Evolutionary conservation across 2,329 filamentous ascomycete species (phyloP).

Genomic region (Diplodia intermedia): DNA sequence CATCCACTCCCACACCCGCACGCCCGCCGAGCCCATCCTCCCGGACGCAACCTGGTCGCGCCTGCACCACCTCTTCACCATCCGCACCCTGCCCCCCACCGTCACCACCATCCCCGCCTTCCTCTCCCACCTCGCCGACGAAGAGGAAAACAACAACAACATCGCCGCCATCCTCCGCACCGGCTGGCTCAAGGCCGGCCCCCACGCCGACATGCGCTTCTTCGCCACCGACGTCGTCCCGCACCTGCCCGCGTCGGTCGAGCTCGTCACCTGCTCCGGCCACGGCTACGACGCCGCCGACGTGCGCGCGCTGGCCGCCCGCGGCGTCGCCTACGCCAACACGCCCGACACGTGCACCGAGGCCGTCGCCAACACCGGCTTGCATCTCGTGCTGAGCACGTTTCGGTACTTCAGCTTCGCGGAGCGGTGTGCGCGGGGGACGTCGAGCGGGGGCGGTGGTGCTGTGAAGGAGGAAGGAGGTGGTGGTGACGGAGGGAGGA

Average conservation of each 20-base stretch:
- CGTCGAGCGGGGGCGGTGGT: no score
- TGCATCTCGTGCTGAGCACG: constrained; percentile 71
- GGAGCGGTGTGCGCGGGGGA: constrained; percentile 60
- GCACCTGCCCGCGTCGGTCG: background rate
- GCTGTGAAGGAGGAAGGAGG: background rate
- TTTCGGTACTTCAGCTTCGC: constrained; percentile 74
- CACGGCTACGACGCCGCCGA: constrained; percentile 21
- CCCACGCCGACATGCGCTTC: background rate
- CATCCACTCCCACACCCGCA: constrained; percentile 11
- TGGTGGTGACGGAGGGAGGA: background rate
- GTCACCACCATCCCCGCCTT: background rate
- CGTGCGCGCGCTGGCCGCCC: background rate
- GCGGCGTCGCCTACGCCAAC: constrained; percentile 74
- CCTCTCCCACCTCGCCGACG: background rate
- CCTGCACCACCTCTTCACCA: constrained; percentile 17
- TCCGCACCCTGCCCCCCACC: background rate
- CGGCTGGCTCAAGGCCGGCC: constrained; percentile 22
- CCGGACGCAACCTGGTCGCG: background rate
- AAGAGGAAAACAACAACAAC: background rate
- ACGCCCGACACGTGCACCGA: constrained; percentile 73
- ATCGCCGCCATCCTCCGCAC: constrained; percentile 18
- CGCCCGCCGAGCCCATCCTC: background rate
- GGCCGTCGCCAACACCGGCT: constrained; percentile 73
- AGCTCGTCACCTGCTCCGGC: constrained; percentile 13
- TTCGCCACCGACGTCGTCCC: background rate